Base-by-base conservation (phyloP, 306 rosid species). In the Notholithocarpus densiflorus region DNA sequence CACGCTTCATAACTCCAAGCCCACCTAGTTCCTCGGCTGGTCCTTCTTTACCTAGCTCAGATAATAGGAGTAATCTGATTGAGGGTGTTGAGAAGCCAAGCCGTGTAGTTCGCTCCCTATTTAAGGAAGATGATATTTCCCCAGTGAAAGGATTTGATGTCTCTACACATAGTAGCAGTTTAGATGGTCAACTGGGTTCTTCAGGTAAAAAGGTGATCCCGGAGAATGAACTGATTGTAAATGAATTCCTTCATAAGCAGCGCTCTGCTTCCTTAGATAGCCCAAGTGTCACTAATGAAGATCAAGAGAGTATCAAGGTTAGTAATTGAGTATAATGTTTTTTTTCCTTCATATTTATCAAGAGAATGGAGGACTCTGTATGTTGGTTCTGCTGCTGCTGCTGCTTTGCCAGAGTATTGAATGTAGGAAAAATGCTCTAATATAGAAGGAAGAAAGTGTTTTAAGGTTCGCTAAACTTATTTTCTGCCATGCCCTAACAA, bases 211-310 rank as follows among this genome's bases (percentile, higher is more conserved):
- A 85, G 76, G 68, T 81, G 79, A 84, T 77, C 18, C 75, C 87
- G 20, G 96, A 92, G 80, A 95, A 95, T 85, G 99, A 91, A 75
- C 29, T 88, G 78, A 75, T 95, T 31, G 93, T 95, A 37, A 95
- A 95, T 87, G 98, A 92, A 82, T 85, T 85, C 78, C 89, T 95
- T 73, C 99, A 93, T 37, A 89, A 89, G 84, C 88, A 83, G 74
- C 83, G 81, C 51, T 83, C 65, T 29, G 83, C 86, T 53, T 76
- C 88, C 65, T 31, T 84, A 40, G 89, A 86, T 82, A 86, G 75
- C 37, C 77, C 83, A 64, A 87, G 48, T 75, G 84, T 78, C 66
- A 71, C 85, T 56, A 86, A 82, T 61, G 82, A 83, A 84, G 88
- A 86, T 79, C 87, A 80, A 75, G 86, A 80, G 72, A 80, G 80